Conservation (phyloP, 306 rosid species). For the Rosa multiflora region DNA sequence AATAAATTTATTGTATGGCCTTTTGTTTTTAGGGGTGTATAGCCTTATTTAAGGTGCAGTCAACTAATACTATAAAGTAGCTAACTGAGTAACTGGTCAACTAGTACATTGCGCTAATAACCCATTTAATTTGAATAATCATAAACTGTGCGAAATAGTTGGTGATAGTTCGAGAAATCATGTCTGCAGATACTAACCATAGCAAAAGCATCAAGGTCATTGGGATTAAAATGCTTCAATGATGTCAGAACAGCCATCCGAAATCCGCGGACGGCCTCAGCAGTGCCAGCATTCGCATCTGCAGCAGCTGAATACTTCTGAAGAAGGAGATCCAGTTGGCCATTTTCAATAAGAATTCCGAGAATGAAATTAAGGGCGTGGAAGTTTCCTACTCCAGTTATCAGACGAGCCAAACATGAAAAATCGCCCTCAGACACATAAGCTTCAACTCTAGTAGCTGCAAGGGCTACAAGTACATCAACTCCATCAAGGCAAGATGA, state of each 20-base stretch:
- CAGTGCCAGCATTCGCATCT: slow-evolving; percentile 66
- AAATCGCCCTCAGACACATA: slow-evolving; percentile 96
- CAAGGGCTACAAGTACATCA: slow-evolving; percentile 98
- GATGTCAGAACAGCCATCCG: slow-evolving; percentile 98
- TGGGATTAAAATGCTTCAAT: slow-evolving; percentile 90
- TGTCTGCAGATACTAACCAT: slow-evolving; percentile 61
- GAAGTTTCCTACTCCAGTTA: slow-evolving; percentile 96
- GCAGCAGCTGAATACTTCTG: slow-evolving; percentile 94
- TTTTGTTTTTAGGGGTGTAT: no score
- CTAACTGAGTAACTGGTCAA: background rate
- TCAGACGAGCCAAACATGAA: slow-evolving; percentile 92
- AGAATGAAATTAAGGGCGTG: slow-evolving; percentile 90
- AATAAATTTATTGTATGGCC: background rate
- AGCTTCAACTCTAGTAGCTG: slow-evolving; percentile 94
- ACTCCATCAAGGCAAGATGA: slow-evolving; percentile 99
- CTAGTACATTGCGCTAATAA: background rate
- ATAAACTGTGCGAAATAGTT: slow-evolving; percentile 5
- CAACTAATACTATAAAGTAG: background rate
- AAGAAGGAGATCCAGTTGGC: slow-evolving; percentile 96
- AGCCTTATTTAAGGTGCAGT: background rate
- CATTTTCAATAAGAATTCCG: slow-evolving; percentile 93
- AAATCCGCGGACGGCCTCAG: slow-evolving; percentile 92
- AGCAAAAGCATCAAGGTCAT: slow-evolving; percentile 95
- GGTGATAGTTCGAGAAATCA: slow-evolving; percentile 3
- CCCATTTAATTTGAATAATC: background rate